These are phyloP conservation scores for Conoideocrella luteorostrata DNA, from an alignment of 2,329 filamentous ascomycete species.

Conservation along the genomic window DNA sequence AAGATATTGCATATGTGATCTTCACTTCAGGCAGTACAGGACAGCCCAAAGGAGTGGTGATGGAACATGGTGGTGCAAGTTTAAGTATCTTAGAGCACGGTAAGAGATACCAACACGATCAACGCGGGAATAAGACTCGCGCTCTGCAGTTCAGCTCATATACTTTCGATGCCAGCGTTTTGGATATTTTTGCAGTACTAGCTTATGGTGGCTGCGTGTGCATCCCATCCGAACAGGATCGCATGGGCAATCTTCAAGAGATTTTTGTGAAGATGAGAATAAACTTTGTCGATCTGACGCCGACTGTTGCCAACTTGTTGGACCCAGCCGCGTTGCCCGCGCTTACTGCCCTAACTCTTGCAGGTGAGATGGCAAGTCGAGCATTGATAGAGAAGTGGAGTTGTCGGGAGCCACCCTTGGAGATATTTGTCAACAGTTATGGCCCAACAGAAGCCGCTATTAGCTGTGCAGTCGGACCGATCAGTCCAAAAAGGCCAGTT, in stretches of 20 bases:
- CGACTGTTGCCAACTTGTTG: neutral
- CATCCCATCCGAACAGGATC: conserved; percentile 1
- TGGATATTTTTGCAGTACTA: conserved; percentile 4
- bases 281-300: neutral
- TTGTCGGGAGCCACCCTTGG: neutral
- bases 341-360: neutral
- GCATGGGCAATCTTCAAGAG: neutral
- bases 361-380: neutral
- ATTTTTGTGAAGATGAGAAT: neutral
- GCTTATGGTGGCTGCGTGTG: conserved; percentile 8
- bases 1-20: conserved; percentile 5
- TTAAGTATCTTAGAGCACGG: neutral
- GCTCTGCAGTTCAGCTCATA: conserved; percentile 6
- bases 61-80: neutral
- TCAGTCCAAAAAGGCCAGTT: neutral
- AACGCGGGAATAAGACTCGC: neutral
- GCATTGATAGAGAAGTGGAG: neutral
- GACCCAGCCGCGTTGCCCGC: neutral
- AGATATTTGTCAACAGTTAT: neutral
- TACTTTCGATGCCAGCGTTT: conserved; percentile 5
- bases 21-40: conserved; percentile 10
- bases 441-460: neutral
- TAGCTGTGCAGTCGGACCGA: neutral
- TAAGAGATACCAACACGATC: neutral
- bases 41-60: conserved; percentile 5